phyloP scores from a whole-genome alignment of 192 early-diverging fungal species.

The Entomortierella lignicola region DNA sequence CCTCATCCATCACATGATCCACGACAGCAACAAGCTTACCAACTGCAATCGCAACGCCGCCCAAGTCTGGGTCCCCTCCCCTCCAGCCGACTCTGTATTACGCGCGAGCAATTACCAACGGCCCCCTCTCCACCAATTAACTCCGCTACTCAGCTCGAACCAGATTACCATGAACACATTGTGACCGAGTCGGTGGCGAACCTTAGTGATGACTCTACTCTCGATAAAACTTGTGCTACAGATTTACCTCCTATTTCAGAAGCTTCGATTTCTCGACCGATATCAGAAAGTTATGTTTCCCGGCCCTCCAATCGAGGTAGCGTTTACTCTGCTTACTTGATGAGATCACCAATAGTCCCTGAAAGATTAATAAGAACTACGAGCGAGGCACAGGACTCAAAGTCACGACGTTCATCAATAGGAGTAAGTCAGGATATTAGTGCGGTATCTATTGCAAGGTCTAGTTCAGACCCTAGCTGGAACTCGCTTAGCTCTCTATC shows the following conservation, averaged over 20 bases:
- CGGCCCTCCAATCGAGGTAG: slow-evolving; percentile 7
- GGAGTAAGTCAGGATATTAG: neutral
- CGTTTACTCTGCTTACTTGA: slow-evolving; percentile 3
- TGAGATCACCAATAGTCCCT: slow-evolving; percentile 3
- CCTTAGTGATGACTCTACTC: too few species aligned
- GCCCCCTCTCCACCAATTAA: slow-evolving; percentile 27
- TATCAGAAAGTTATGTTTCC: neutral
- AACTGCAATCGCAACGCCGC: slow-evolving; percentile 22
- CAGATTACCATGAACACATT: slow-evolving; percentile 10
- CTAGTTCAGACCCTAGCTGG: slow-evolving; percentile 12
- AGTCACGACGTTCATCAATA: neutral
- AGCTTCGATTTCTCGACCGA: too few species aligned
- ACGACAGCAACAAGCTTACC: slow-evolving; percentile 19
- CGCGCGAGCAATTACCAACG: slow-evolving; percentile 40
- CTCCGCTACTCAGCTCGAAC: slow-evolving; percentile 22
- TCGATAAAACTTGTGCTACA: too few species aligned
- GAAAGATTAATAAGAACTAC: slow-evolving; percentile 8
- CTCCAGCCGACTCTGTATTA: slow-evolving; percentile 7
- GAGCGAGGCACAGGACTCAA: slow-evolving; percentile 8
- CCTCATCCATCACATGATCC: neutral
- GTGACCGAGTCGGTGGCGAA: neutral
- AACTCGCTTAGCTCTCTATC: neutral
- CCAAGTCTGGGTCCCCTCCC: slow-evolving; percentile 13
- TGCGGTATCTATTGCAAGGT: neutral
- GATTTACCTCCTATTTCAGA: too few species aligned